Evolutionary conservation across 352 stramenopile species (phyloP).

Genomic region (Phytophthora fragariae): DNA sequence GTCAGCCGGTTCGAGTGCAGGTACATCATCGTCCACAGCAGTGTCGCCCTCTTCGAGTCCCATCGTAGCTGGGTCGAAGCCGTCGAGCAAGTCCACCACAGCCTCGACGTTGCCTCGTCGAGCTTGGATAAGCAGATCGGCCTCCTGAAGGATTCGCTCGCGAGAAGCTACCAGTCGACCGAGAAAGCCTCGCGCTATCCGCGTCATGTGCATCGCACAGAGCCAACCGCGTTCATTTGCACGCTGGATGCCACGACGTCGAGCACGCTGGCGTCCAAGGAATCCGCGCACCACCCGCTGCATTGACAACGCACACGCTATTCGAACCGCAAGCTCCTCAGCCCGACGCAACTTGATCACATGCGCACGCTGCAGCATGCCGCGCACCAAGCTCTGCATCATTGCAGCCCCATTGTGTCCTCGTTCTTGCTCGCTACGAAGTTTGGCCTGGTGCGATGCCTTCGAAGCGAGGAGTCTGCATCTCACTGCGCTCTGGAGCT

Average conservation of each 20-base stretch:
- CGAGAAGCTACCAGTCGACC: conserved; percentile 36
- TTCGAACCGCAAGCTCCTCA: conserved; percentile 47
- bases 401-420: conserved; percentile 45
- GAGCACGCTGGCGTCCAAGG: conserved; percentile 42
- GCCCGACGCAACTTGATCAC: conserved; percentile 46
- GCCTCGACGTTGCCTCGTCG: conserved; percentile 54
- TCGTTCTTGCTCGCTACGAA: conserved; percentile 18
- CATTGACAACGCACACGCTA: conserved; percentile 60
- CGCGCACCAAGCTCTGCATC: conserved; percentile 56
- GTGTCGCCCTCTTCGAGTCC: conserved; percentile 16
- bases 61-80: conserved; percentile 39
- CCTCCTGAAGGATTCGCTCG: conserved; percentile 43
- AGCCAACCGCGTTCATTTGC: conserved; percentile 41
- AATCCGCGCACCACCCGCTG: conserved; percentile 61
- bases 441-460: conserved; percentile 27
- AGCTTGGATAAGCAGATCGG: conserved; percentile 66
- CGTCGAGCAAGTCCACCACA: conserved; percentile 72
- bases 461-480: conserved; percentile 45
- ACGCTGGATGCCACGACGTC: conserved; percentile 39
- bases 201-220: conserved; percentile 52
- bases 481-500: conserved; percentile 49
- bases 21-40: conserved; percentile 11
- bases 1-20: conserved; percentile 36
- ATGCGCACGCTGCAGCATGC: conserved; percentile 33
- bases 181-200: conserved; percentile 66